These are phyloP conservation scores for Betula pendula DNA, from an alignment of 306 rosid species.

Conservation along the genomic window DNA sequence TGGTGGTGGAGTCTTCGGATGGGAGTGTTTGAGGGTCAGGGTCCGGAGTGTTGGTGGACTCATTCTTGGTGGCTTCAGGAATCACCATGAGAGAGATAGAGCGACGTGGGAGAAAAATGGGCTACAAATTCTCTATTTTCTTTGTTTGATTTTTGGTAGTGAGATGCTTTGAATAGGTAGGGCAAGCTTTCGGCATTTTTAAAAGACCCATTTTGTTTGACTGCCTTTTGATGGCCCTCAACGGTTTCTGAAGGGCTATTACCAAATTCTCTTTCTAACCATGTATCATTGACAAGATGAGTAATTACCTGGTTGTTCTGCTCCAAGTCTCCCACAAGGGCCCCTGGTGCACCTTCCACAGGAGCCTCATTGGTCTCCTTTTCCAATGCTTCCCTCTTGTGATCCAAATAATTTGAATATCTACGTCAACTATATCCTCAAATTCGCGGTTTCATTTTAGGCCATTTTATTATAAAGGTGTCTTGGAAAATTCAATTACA, in stretches of 20 bases:
- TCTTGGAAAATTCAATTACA: too few relatives aligned
- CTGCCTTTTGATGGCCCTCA: background rate
- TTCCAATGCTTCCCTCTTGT: constrained; percentile 14
- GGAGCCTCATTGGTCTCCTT: constrained; percentile 17
- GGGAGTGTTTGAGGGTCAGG: constrained; percentile 10
- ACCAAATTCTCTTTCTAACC: background rate
- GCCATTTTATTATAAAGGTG: too few relatives aligned
- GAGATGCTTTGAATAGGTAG: background rate
- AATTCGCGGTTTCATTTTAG: constrained; percentile 2
- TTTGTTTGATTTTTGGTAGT: too few relatives aligned
- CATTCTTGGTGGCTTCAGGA: constrained; percentile 45
- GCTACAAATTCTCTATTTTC: background rate
- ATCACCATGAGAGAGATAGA: constrained; percentile 39
- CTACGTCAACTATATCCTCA: background rate
- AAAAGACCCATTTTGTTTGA: constrained; percentile 16
- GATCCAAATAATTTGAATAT: constrained; percentile 22
- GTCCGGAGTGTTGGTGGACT: constrained; percentile 28
- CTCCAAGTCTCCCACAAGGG: constrained; percentile 21
- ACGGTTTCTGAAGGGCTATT: background rate
- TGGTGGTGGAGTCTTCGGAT: constrained; percentile 3
- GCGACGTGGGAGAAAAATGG: background rate
- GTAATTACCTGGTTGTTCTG: constrained; percentile 11
- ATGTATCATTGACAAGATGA: background rate
- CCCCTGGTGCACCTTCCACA: constrained; percentile 25
- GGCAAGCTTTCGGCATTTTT: constrained; percentile 2